Conservation (phyloP, 2,329 filamentous ascomycete genomes). For the Trichoderma aggressivum region DNA sequence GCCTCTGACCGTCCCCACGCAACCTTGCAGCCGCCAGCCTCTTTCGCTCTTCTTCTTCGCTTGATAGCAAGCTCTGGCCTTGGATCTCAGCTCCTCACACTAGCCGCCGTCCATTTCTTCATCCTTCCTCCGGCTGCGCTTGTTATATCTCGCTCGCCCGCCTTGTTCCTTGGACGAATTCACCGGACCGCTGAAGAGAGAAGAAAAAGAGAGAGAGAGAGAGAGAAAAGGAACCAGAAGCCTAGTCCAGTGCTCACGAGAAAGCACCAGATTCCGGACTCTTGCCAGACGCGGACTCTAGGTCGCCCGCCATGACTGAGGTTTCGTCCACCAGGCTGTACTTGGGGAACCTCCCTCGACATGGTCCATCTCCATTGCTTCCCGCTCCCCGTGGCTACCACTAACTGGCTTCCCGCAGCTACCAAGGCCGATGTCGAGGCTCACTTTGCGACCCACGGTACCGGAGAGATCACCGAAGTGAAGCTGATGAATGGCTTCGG, state of each 20-base stretch:
- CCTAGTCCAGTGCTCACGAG: neutral
- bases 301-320: constrained; percentile 64
- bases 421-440: constrained; percentile 96
- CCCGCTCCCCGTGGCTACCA: constrained; percentile 31
- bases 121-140: neutral
- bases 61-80: constrained; percentile 3
- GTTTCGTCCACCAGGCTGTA: constrained; percentile 95
- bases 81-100: neutral
- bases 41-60: constrained; percentile 19
- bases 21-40: constrained; percentile 21
- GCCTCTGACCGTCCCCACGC: constrained; percentile 25
- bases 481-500: constrained; percentile 99
- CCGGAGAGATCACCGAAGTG: constrained; percentile 96
- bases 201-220: too few species aligned
- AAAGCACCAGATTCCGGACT: neutral
- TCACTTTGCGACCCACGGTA: constrained; percentile 93
- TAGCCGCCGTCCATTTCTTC: neutral
- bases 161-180: neutral
- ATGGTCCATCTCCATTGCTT: constrained; percentile 58
- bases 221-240: neutral
- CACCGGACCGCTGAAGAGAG: constrained; percentile 1
- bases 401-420: constrained; percentile 60
- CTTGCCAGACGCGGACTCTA: neutral
- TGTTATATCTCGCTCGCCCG: neutral
- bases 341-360: constrained; percentile 94